These are phyloP conservation scores for Solanum bukasovii DNA, from an alignment of 257 asterid genomes.

Conservation along the genomic window DNA sequence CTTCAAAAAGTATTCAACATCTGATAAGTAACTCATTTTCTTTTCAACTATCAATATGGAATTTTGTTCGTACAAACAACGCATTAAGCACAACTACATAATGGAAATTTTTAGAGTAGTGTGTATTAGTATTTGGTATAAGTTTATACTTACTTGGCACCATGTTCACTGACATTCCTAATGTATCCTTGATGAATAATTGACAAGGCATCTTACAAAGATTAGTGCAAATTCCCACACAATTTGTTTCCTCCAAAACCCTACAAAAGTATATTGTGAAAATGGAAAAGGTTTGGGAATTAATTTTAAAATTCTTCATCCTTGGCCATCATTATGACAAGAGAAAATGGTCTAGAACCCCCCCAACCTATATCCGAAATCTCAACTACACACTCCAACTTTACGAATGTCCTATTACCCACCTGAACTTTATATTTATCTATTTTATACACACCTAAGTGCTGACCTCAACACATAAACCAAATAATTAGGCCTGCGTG, in stretches of 20 bases:
- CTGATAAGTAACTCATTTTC: not conserved
- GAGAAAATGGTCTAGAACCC: too few relatives aligned
- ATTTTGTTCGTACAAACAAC: not conserved
- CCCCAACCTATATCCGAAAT: too few relatives aligned
- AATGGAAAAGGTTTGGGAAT: not conserved
- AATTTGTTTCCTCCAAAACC: slow-evolving; percentile 82
- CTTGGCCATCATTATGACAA: not conserved
- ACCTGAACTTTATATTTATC: too few relatives aligned
- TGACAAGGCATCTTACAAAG: slow-evolving; percentile 95
- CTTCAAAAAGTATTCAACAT: too few relatives aligned
- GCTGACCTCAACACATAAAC: too few relatives aligned
- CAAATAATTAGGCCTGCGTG: too few relatives aligned
- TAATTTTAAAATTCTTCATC: not conserved
- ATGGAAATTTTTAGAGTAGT: not conserved
- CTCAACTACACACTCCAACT: too few relatives aligned
- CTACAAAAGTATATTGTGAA: slow-evolving; percentile 17
- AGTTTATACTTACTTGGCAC: slow-evolving; percentile 64
- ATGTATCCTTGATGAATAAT: slow-evolving; percentile 64
- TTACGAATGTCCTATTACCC: too few relatives aligned
- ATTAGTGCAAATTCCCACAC: slow-evolving; percentile 95
- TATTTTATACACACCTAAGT: too few relatives aligned
- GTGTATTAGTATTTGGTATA: not conserved
- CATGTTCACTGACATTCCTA: slow-evolving; percentile 74
- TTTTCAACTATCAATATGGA: not conserved
- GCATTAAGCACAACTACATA: not conserved